phyloP scores from a whole-genome alignment of 331 rosid species.

The Pyrus hybrid region DNA sequence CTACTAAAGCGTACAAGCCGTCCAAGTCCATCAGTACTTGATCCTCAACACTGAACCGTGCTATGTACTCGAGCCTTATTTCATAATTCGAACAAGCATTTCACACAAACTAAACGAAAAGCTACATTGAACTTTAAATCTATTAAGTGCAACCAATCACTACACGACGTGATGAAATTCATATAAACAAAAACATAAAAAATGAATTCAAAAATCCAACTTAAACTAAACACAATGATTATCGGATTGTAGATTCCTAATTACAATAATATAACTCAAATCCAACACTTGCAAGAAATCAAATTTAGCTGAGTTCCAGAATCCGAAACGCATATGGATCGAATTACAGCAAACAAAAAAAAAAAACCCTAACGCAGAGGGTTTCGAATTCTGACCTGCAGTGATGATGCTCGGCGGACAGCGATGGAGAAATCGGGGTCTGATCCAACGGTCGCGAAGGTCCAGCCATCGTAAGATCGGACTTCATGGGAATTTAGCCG shows the following conservation, averaged over 20 bases:
- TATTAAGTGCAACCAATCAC: not conserved
- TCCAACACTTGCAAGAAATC: not conserved
- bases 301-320: not conserved
- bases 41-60: not conserved
- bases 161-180: not conserved
- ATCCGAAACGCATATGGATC: not conserved
- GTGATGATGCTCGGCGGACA: slow-evolving; percentile 23
- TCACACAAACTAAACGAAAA: not conserved
- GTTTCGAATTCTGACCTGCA: slow-evolving; percentile 32
- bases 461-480: slow-evolving; percentile 33
- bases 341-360: not conserved
- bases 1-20: not conserved
- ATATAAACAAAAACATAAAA: not conserved
- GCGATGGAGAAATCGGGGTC: slow-evolving; percentile 18
- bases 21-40: not conserved
- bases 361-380: not conserved
- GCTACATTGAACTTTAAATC: not conserved
- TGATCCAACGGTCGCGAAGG: slow-evolving; percentile 38
- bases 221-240: not conserved
- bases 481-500: slow-evolving; percentile 12
- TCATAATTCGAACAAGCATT: not conserved
- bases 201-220: not conserved
- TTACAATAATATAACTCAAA: not conserved
- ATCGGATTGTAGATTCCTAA: not conserved
- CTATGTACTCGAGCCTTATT: not conserved